Evolutionary conservation across 23 red algal species (phyloP), one percentile per base, ranked within the genome.

Genomic region (Gracilaria domingensis): DNA sequence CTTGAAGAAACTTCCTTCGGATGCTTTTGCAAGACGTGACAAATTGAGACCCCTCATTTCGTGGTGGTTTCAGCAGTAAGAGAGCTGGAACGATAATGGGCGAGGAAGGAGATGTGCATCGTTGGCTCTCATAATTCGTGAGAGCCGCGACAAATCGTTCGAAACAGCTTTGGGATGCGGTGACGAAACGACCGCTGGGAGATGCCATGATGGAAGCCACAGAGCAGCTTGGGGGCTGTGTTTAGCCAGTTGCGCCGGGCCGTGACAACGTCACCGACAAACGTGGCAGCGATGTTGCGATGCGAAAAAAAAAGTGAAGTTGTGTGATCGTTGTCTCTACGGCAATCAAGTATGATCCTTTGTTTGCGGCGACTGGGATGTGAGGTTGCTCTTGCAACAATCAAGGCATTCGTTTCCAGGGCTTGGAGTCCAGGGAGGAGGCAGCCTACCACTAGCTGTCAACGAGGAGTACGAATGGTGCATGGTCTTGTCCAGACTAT

Each of bases 1-100:
- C 87, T 90, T 90, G 87, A 90, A 90, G 59, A 90, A 90, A n/a
- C 48, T 47, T 18, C 55, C 71, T 58, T 90, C 87, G 0, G 87
- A 90, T 32, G 87, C 87, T n/a, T 38, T 47, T 3, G 87, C 87
- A 8, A 90, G 74, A 28, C 87, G 87, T n/a, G 87, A 90, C 23
- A 90, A 56, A 50, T 81, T 80, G 7, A 90, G 73, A 20, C 58
- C 73, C 26, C 87, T 47, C 87, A 90, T 90, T 12, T 29, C 74
- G 62, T 12, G 33, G 11, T 8, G 9, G 8, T 25, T 33, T 29
- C 62, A 33, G 24, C 28, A 35, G 42, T 25, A 17, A 12, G 62
- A 29, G 24, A 0, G 62, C 11, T 67, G 62, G 62, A 35, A 35
- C 62, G 62, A 74, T 74, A 36, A 42, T 32, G 14, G 24, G 59